Base-by-base conservation (phyloP, 2,329 filamentous ascomycete species). In the Sclerotinia glacialis region DNA sequence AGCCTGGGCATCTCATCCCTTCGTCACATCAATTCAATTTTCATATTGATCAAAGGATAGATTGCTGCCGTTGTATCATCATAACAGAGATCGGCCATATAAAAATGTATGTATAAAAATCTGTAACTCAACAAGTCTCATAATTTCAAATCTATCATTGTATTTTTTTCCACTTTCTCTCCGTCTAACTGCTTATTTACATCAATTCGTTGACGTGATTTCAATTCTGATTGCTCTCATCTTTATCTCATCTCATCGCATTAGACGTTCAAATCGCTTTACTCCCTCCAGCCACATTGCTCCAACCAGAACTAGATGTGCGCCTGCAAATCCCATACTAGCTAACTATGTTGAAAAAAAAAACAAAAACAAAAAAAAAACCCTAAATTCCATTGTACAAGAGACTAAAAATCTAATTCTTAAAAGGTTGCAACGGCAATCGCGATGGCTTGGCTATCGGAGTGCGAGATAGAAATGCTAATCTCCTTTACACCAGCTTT, bases 401-500 rank as follows among this genome's bases (percentile, higher is more conserved):
- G 28, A 31, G 58, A 37, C 28, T 6, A 46, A 37, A n/a, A 49
- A 28, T 14, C 7, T 21, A n/a, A 53, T 31, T 26, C 40, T 34
- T 65, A 93, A 76, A 95, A 90, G 66, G 87, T 89, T 65, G 93
- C 89, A 68, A 96, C 90, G 2, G 96, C 95, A 74, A 99, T 91
- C 55, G 95, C 94, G 75, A 98, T 93, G 69, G 95, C 93, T 80
- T 99, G 95, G 67, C 85, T 89, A 73, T 98, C 94, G 49, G 91
- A 95, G 80, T 99, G 96, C 74, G 94, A 97, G 76, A 99, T 97
- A 76, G 93, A 97, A 72, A 99, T 90, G 71, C 85, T 94, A 71
- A 98, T 89, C 65, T 88, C 87, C 83, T 94, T 96, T 53, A 98
- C 88, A 69, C 93, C 92, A 34, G 90, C 92, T 78, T 91, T 85